These are phyloP conservation scores for Trichoderma semiorbis DNA, from an alignment of 2,329 filamentous ascomycete species.

Conservation along the genomic window DNA sequence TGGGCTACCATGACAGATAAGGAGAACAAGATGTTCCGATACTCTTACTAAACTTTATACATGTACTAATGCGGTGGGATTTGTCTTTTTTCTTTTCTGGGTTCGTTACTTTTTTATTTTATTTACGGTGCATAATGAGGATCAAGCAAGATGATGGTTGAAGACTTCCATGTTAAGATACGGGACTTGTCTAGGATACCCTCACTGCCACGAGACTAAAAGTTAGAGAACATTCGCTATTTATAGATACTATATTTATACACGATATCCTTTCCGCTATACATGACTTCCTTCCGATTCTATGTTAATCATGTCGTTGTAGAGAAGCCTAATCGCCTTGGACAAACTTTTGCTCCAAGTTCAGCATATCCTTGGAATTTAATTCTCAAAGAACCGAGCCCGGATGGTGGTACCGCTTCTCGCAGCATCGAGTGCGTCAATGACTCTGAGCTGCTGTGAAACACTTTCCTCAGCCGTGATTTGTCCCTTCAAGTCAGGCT, in stretches of 20 bases:
- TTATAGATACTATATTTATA: background rate
- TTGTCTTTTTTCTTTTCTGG: background rate
- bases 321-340: background rate
- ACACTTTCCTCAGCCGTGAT: constrained; percentile 15
- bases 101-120: background rate
- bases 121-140: background rate
- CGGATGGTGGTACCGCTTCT: background rate
- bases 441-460: constrained; percentile 12
- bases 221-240: background rate
- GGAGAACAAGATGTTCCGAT: constrained; percentile 56
- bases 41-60: constrained; percentile 37
- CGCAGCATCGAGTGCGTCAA: constrained; percentile 7
- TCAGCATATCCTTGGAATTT: background rate
- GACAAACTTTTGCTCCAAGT: background rate
- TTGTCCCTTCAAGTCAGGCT: constrained; percentile 1
- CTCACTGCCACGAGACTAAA: background rate
- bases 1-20: constrained; percentile 53
- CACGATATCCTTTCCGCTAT: background rate
- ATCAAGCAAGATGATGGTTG: background rate
- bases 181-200: background rate
- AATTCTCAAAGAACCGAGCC: background rate
- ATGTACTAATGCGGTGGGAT: background rate
- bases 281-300: background rate
- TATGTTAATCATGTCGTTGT: background rate
- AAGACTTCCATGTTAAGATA: background rate